Conservation (phyloP, 495 filamentous ascomycete genomes). For the Aspergillus indologenus region DNA sequence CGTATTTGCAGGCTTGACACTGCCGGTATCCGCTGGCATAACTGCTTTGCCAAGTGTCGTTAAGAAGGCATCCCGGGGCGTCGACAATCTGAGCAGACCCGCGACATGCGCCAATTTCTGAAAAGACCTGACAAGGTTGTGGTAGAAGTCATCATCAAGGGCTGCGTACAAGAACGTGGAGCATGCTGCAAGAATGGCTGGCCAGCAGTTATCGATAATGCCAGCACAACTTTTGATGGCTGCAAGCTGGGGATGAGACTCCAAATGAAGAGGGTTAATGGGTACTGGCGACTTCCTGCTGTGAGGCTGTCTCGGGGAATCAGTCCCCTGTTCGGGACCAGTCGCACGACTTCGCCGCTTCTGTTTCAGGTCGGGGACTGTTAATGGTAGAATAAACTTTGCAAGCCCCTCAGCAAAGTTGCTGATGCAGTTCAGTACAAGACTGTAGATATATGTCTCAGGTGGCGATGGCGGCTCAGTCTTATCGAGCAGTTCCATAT, state of each 20-base stretch:
- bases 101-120: slow-evolving; percentile 96
- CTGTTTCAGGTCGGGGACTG: slow-evolving; percentile 59
- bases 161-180: slow-evolving; percentile 92
- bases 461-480: slow-evolving; percentile 76
- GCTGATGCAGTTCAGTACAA: slow-evolving; percentile 84
- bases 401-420: slow-evolving; percentile 87
- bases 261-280: slow-evolving; percentile 72
- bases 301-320: slow-evolving; percentile 36
- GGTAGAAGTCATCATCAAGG: slow-evolving; percentile 91
- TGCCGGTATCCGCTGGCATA: slow-evolving; percentile 67
- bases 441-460: slow-evolving; percentile 89
- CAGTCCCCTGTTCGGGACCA: slow-evolving; percentile 34
- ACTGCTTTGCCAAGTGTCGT: slow-evolving; percentile 92
- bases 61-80: slow-evolving; percentile 89
- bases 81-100: slow-evolving; percentile 76
- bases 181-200: slow-evolving; percentile 86
- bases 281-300: slow-evolving; percentile 62
- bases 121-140: slow-evolving; percentile 86
- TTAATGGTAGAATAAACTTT: slow-evolving; percentile 86
- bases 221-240: slow-evolving; percentile 72
- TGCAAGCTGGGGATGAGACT: slow-evolving; percentile 64
- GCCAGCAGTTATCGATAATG: slow-evolving; percentile 91
- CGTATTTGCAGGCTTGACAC: slow-evolving; percentile 41
- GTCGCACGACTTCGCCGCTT: slow-evolving; percentile 51
- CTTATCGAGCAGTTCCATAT: slow-evolving; percentile 93